A percentile compares a stretch with the other conserved stretches of the same genome.
phyloP scores from a whole-genome alignment of 2,329 filamentous ascomycete species.

The Fusarium illudens region DNA sequence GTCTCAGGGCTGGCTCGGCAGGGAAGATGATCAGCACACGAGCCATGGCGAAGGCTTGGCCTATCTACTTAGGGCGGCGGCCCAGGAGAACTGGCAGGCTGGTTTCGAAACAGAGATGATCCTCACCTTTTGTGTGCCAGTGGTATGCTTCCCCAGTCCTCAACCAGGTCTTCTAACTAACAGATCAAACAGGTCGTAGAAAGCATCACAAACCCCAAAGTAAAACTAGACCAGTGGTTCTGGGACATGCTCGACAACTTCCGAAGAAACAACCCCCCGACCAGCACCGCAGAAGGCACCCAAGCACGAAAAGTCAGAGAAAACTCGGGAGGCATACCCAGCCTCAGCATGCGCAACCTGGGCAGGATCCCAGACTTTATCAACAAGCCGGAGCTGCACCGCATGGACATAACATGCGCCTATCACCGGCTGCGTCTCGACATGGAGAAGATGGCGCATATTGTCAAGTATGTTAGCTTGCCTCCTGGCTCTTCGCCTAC shows the following conservation, averaged over 20 bases:
- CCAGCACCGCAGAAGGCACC: background rate
- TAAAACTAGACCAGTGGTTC: slow-evolving; percentile 30
- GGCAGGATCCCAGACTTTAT: slow-evolving; percentile 28
- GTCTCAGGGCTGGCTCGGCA: slow-evolving; percentile 44
- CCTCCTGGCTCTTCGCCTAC: slow-evolving; percentile 15
- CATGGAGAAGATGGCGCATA: slow-evolving; percentile 19
- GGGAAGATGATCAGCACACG: slow-evolving; percentile 34
- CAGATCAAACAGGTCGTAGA: slow-evolving; percentile 41
- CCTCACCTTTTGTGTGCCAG: slow-evolving; percentile 44
- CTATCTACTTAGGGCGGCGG: slow-evolving; percentile 43
- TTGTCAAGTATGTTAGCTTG: slow-evolving; percentile 21
- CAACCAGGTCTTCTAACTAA: background rate
- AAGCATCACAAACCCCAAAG: slow-evolving; percentile 40
- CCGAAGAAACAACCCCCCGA: slow-evolving; percentile 15
- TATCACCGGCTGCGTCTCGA: slow-evolving; percentile 27
- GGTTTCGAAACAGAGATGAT: slow-evolving; percentile 44
- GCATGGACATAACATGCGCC: slow-evolving; percentile 28
- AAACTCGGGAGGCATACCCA: slow-evolving; percentile 18
- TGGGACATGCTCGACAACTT: slow-evolving; percentile 35
- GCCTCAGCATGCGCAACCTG: slow-evolving; percentile 22
- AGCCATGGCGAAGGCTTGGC: slow-evolving; percentile 47
- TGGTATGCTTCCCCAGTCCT: slow-evolving; percentile 38
- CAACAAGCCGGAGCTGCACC: slow-evolving; percentile 26
- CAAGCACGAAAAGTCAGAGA: background rate
- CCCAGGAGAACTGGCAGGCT: slow-evolving; percentile 35